Base-by-base conservation (phyloP, 148 eudicot genomes). In the Spergularia marina region DNA sequence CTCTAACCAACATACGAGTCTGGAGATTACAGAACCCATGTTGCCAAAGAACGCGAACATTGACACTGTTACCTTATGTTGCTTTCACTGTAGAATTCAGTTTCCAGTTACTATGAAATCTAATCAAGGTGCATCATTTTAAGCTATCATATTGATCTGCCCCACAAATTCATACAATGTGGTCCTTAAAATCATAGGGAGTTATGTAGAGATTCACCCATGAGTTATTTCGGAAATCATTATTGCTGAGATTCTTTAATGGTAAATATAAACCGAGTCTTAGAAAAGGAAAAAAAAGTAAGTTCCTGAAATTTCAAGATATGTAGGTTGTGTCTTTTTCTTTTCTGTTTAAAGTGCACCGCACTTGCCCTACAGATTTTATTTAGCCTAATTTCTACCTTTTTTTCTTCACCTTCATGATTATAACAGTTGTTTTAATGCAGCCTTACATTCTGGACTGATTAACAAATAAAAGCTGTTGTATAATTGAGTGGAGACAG, bases 401-500 rank as follows among this genome's bases (percentile, higher is more conserved):
- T 75, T 9, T 80, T 75, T 53, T 75, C 79, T 65, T 62, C 40
- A 10, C 53, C 40, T 76, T 80, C 61, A 76, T 76, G 53, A 80
- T 76, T 34, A 70, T 64, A 63, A 25, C 15, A 49, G 77, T 71
- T 52, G 34, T 78, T 74, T 74, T 74, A 49, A 74, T 67, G 73
- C 74, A 79, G 82, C 82, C 77, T 79, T 61, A 74, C 74, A 79
- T 64, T 47, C 68, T 66, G 77, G 77, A 78, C 74, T 60, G 61
- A 52, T 74, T 65, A 40, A 47, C 40, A 67, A 69, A 47, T 67
- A 67, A 69, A 69, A 39, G 47, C 6, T 66, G 7, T 64, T 64
- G 70, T 53, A 47, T 79, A 58, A 51, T 79, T 77, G 61, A 41
- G 44, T n/a, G 36, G 36, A 2, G 4, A 30, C 36, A 30, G 36